Evolutionary conservation across 2,329 filamentous ascomycete species (phyloP), one percentile per base, ranked within the genome.

Genomic region (Lasiodiplodia citricola): DNA sequence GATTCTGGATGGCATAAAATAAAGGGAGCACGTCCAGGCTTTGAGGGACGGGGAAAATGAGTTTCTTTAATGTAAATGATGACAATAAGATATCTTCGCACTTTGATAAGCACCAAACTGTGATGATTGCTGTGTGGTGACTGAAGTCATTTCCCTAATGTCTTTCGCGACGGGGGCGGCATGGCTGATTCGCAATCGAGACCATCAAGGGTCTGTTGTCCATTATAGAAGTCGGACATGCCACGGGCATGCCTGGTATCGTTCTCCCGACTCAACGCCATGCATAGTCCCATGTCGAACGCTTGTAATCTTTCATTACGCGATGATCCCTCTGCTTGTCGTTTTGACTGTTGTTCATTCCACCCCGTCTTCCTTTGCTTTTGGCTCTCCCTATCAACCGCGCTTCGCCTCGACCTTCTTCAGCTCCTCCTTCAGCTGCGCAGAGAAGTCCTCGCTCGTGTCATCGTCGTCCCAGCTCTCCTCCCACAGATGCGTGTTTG

Each of bases 381-480:
- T 11, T 28, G 23, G 25, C 14, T 54, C 23, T 14, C 21, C 21
- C 11, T 21, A 21, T 68, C 66, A 68, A 63, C 41, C 66, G 16
- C 60, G 58, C 67, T 68, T 68, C 63, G 52, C 31, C 47, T 67
- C 93, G 76, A 97, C 92, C 84, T 97, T 97, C 87, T 96, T 96
- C 72, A 97, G 84, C 81, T 98, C 95, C 82, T 97, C 92, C 83
- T 93, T 96, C 77, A 99, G 84, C 85, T 98, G 95, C 76, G 92
- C 88, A 14, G 94, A 96, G 80, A 99, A 99, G 77, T 99, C 96
- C 79, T 99, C 96, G 76, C 88, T 96, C 73, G 93, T 96, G 82
- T 98, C 96, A 80, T 98, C 95, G 77, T 99, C 96, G 78, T 99
- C 96, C 96, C 96, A 99, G 86, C 94, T 97, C 86, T 99, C 96